These are phyloP conservation scores for Mortierella sp. DNA, from an alignment of 371 early-diverging fungal species.

Conservation along the genomic window DNA sequence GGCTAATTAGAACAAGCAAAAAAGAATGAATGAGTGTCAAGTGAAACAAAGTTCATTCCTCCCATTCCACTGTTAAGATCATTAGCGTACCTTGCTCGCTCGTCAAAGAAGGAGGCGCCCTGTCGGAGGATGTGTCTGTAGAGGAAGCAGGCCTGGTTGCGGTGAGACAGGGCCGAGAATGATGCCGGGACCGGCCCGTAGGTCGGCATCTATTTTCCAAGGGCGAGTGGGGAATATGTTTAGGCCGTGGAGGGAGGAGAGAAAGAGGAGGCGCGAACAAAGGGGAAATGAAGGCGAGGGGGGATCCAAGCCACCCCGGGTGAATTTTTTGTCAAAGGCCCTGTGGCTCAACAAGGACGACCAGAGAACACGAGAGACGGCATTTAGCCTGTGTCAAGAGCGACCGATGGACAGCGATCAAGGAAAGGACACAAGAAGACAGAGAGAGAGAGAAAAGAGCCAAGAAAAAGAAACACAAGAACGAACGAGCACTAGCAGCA, in stretches of 20 bases:
- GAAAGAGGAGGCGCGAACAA: neutral
- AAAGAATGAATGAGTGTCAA: neutral
- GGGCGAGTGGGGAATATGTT: neutral
- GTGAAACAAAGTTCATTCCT: neutral
- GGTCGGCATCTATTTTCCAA: conserved; percentile 33
- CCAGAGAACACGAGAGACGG: neutral
- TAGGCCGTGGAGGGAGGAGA: neutral
- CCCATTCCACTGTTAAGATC: too few relatives aligned
- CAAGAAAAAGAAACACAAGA: neutral
- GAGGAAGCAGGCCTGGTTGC: conserved; percentile 28
- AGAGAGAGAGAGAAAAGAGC: too few relatives aligned
- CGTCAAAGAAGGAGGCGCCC: conserved; percentile 47
- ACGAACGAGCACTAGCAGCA: too few relatives aligned
- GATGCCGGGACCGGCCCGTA: conserved; percentile 36
- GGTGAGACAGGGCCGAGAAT: conserved; percentile 28
- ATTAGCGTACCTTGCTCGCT: conserved; percentile 38
- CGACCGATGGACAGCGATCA: neutral
- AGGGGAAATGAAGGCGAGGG: too few relatives aligned
- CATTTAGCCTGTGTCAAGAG: neutral
- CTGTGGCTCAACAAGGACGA: neutral
- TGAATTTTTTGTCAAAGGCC: conserved; percentile 17
- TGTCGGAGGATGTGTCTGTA: conserved; percentile 49
- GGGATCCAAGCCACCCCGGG: conserved; percentile 8
- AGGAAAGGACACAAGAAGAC: too few relatives aligned
- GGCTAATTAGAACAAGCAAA: conserved; percentile 4